These are phyloP conservation scores for Plantago ovata DNA, from an alignment of 257 asterid genomes.

Conservation along the genomic window DNA sequence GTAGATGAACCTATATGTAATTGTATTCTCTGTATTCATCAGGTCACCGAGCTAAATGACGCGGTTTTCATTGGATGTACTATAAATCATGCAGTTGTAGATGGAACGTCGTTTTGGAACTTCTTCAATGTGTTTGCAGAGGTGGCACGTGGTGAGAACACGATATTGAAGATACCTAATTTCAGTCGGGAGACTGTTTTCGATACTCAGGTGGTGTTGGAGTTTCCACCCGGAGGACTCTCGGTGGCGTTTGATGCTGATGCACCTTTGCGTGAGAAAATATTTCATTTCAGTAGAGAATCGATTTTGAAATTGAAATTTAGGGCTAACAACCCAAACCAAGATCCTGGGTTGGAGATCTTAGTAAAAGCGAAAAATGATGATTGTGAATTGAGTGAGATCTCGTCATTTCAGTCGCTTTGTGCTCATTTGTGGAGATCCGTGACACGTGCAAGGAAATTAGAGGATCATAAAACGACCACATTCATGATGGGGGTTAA, in stretches of 20 bases:
- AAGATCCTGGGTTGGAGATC: constrained; percentile 22
- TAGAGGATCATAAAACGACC: constrained; percentile 47
- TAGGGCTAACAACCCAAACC: constrained; percentile 47
- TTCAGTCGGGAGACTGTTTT: constrained; percentile 67
- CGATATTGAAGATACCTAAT: constrained; percentile 43
- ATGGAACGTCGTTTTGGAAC: constrained; percentile 95
- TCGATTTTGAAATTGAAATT: constrained; percentile 53
- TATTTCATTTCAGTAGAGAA: constrained; percentile 75
- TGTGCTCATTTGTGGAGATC: constrained; percentile 81
- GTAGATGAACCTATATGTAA: too few relatives aligned
- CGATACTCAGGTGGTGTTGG: constrained; percentile 58
- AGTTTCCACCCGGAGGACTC: constrained; percentile 68
- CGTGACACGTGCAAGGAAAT: constrained; percentile 76
- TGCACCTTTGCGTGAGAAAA: constrained; percentile 69
- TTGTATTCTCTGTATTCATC: too few relatives aligned
- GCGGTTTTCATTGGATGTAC: constrained; percentile 78
- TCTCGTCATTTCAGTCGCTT: constrained; percentile 86
- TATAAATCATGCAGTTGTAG: constrained; percentile 82
- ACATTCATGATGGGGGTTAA: constrained; percentile 95
- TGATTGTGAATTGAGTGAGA: constrained; percentile 36
- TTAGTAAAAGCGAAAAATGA: constrained; percentile 40
- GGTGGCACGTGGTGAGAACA: constrained; percentile 45
- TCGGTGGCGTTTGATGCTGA: constrained; percentile 71
- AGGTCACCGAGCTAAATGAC: constrained; percentile 66
- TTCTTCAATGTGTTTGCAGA: constrained; percentile 84